phyloP scores from a whole-genome alignment of 805 yeast genomes.

The Zygosaccharomyces lentus region DNA sequence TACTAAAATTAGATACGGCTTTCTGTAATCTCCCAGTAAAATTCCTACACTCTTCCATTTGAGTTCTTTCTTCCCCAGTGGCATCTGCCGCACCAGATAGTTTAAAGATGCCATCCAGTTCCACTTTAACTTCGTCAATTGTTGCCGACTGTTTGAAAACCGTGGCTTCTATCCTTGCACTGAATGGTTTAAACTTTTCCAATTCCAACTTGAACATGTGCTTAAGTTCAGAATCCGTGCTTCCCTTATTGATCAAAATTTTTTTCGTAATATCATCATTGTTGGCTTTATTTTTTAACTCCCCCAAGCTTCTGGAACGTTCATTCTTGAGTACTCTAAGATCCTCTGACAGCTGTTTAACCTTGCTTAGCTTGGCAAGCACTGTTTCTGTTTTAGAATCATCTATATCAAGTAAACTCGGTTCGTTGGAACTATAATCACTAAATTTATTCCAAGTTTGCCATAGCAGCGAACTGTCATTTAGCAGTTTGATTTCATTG shows the following conservation, averaged over 20 bases:
- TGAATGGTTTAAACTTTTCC: slow-evolving; percentile 67
- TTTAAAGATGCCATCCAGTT: slow-evolving; percentile 45
- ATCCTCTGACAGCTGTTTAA: slow-evolving; percentile 57
- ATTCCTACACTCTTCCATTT: slow-evolving; percentile 33
- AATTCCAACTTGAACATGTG: slow-evolving; percentile 66
- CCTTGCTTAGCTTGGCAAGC: slow-evolving; percentile 39
- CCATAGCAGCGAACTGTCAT: slow-evolving; percentile 41
- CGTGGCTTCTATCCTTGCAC: slow-evolving; percentile 61
- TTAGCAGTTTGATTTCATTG: slow-evolving; percentile 42
- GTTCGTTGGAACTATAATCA: slow-evolving; percentile 14
- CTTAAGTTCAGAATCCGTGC: slow-evolving; percentile 53
- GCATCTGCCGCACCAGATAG: slow-evolving; percentile 43
- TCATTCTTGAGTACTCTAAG: slow-evolving; percentile 61
- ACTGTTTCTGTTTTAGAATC: slow-evolving; percentile 39
- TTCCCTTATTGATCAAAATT: slow-evolving; percentile 60
- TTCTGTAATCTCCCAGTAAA: slow-evolving; percentile 41
- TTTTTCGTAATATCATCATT: slow-evolving; percentile 80
- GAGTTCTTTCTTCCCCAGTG: slow-evolving; percentile 36
- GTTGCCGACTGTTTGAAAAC: slow-evolving; percentile 58
- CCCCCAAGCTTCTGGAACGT: slow-evolving; percentile 54
- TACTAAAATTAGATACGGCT: slow-evolving; percentile 56
- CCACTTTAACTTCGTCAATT: slow-evolving; percentile 43
- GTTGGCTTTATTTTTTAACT: slow-evolving; percentile 65
- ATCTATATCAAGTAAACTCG: slow-evolving; percentile 66
- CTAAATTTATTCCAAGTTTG: slow-evolving; percentile 35